Conservation (phyloP, 169 alveolate species). For the Toxoplasma gondii region DNA sequence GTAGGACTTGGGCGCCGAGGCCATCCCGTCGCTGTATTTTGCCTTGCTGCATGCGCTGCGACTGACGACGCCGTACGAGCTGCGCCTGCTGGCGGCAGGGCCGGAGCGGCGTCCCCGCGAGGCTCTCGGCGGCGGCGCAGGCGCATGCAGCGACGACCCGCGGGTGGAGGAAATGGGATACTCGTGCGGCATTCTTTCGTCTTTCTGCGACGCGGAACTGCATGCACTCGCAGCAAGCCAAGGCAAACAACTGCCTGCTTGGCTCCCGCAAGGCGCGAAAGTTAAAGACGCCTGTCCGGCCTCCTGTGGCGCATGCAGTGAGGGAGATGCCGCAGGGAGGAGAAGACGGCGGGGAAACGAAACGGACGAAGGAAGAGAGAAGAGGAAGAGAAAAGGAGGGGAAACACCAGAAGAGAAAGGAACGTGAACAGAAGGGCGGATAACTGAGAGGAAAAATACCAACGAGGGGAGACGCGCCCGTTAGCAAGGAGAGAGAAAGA, state of each 20-base stretch:
- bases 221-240: constrained; percentile 63
- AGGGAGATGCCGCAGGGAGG: not conserved
- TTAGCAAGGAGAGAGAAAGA: too few species aligned
- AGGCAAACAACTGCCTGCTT: constrained; percentile 56
- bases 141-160: constrained; percentile 26
- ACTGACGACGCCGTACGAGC: constrained; percentile 56
- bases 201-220: constrained; percentile 54
- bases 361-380: not conserved
- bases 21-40: constrained; percentile 54
- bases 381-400: not conserved
- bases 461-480: too few species aligned
- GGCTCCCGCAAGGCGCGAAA: constrained; percentile 58
- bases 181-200: constrained; percentile 44
- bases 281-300: constrained; percentile 67
- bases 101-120: constrained; percentile 35
- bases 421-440: not conserved
- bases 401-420: not conserved
- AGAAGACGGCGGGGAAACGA: not conserved
- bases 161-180: constrained; percentile 61
- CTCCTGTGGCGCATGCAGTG: constrained; percentile 58
- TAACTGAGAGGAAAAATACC: too few species aligned
- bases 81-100: constrained; percentile 62
- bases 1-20: constrained; percentile 62
- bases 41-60: constrained; percentile 54
- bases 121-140: constrained; percentile 43